Base-by-base conservation (phyloP, 768 basidiomycete genomes). In the Russula sp. region DNA sequence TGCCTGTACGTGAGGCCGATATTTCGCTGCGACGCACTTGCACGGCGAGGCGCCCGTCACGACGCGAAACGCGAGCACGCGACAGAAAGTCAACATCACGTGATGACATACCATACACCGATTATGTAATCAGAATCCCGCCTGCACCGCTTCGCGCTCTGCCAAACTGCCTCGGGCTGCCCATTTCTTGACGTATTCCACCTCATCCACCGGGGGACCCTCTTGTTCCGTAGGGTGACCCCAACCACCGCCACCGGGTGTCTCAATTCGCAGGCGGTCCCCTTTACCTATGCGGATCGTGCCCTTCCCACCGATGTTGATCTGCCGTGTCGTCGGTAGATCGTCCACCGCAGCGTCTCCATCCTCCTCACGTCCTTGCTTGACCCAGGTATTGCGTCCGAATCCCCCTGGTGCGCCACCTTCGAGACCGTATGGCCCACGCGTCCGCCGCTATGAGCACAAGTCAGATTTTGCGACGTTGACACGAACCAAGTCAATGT, bases 211-310 rank as follows among this genome's bases (percentile, higher is more conserved):
- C 36, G 25, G 14, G 7, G 20, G n/a, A 10, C 2, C 43, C 34
- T 45, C 36, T 20, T 59, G 18, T 61, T 67, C 22, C 32, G 51
- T 29, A 60, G 66, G 60, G 7, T 52, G 38, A 1, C 93, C 93
- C 89, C 89, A 96, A 3, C 85, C 94, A 7, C 94, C 94, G 9
- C 87, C 94, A 0, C 94, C 94, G 0, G 94, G 94, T 0, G 94
- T 95, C 75, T 93, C 85, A 52, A 96, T 84, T 60, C 87, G 67
- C 61, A 97, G 71, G 53, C 79, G 77, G 70, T 97, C 93, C 7
- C 92, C 89, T 68, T 91, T 89, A 41, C 90, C 90, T 87, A 95
- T 93, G 76, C 81, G 83, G 52, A 93, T 80, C 1, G 88, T 88
- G 48, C 86, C 90, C 72, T 95, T 94, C 10, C 92, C 90, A 8